phyloP scores from a whole-genome alignment of 2,329 filamentous ascomycete species.

The Fonsecaea nubica region DNA sequence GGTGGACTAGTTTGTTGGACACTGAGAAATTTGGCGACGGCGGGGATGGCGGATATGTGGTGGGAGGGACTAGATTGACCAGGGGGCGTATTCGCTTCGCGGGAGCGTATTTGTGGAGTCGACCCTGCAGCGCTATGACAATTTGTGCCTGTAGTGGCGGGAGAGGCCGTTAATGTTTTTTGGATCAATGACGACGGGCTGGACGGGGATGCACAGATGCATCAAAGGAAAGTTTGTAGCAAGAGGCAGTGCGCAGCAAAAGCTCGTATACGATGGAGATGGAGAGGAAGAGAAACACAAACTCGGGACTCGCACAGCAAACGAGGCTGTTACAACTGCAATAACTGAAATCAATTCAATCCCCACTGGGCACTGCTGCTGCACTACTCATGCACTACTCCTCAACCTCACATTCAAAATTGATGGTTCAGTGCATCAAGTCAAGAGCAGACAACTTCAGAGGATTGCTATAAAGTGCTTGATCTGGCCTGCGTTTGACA shows the following conservation, averaged over 20 bases:
- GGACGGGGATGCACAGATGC: neutral
- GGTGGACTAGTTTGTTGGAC: neutral
- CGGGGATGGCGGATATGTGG: neutral
- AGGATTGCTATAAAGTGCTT: neutral
- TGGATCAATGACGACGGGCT: no score
- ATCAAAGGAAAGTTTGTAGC: neutral
- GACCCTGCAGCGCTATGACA: neutral
- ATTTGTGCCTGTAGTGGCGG: neutral
- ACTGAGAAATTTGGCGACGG: neutral
- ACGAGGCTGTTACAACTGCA: neutral
- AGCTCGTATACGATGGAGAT: neutral
- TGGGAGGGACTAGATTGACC: neutral
- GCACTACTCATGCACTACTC: no score
- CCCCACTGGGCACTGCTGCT: neutral
- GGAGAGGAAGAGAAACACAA: neutral
- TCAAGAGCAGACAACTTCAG: neutral
- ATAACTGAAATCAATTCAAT: neutral
- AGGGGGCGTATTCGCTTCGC: conserved; percentile 2
- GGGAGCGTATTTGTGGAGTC: neutral
- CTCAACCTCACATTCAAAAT: neutral
- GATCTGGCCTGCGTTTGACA: neutral
- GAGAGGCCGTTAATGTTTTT: no score
- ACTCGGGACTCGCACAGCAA: no score
- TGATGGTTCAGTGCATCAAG: neutral
- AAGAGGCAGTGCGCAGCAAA: neutral